These are phyloP conservation scores for Westerdykella sp. DNA, from an alignment of 2,329 filamentous ascomycete species.

Conservation along the genomic window DNA sequence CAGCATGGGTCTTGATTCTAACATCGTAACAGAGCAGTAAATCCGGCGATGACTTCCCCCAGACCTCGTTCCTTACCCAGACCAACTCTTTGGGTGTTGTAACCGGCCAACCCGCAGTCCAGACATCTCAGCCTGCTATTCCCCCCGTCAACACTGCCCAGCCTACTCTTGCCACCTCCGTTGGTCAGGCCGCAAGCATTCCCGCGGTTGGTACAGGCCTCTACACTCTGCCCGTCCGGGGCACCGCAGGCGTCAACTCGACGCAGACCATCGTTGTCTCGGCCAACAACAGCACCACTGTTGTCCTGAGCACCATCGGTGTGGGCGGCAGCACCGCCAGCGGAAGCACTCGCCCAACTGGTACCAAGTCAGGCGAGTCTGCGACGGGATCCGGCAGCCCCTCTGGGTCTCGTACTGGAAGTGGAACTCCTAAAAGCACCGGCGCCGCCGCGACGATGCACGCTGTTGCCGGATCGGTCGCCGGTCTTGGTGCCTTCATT, in stretches of 20 bases:
- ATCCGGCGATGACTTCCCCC: conserved; percentile 21
- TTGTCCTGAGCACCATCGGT: conserved; percentile 12
- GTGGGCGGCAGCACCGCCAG: neutral
- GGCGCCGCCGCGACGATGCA: conserved; percentile 28
- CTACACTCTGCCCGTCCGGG: conserved; percentile 27
- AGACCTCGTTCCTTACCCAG: conserved; percentile 24
- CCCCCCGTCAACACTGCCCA: conserved; percentile 19
- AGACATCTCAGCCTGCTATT: conserved; percentile 19
- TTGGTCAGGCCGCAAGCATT: conserved; percentile 24
- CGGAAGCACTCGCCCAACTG: neutral
- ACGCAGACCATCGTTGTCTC: conserved; percentile 28
- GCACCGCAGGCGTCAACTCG: conserved; percentile 21
- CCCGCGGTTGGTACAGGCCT: conserved; percentile 33
- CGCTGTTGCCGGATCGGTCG: conserved; percentile 24
- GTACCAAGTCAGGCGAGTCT: neutral
- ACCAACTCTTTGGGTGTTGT: conserved; percentile 33
- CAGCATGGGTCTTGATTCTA: neutral
- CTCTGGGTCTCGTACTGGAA: conserved; percentile 1
- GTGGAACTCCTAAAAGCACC: conserved; percentile 5
- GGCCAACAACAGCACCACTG: conserved; percentile 29
- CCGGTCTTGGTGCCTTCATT: conserved; percentile 33
- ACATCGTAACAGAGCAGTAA: neutral
- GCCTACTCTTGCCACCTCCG: conserved; percentile 20
- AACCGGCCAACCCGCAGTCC: conserved; percentile 23
- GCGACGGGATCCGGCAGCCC: conserved; percentile 1